Percentiles rank a stretch among this genome's conserved stretches.
These are phyloP conservation scores for Entomortierella lignicola DNA, from an alignment of 192 early-diverging fungal genomes.

Conservation along the genomic window DNA sequence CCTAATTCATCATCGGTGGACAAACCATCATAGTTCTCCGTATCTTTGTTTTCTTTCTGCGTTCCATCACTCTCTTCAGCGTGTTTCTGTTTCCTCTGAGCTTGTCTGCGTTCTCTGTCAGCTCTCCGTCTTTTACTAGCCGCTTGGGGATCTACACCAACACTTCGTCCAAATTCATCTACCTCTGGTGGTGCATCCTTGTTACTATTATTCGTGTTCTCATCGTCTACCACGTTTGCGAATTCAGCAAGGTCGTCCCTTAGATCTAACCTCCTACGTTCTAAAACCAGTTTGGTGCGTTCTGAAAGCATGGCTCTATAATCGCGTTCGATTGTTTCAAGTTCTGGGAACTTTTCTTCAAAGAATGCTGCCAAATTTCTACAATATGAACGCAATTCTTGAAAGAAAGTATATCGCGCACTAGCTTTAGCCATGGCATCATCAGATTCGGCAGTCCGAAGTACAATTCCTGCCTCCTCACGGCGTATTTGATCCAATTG, in stretches of 20 bases:
- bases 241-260: conserved; percentile 58
- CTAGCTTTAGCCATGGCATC: conserved; percentile 54
- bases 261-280: conserved; percentile 51
- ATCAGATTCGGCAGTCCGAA: conserved; percentile 42
- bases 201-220: not conserved
- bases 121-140: conserved; percentile 37
- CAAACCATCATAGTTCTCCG: conserved; percentile 49
- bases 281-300: conserved; percentile 36
- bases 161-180: conserved; percentile 61
- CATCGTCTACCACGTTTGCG: conserved; percentile 45
- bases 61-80: not conserved
- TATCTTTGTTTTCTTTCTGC: conserved; percentile 9
- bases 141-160: conserved; percentile 28
- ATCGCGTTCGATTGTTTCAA: conserved; percentile 64
- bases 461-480: conserved; percentile 37
- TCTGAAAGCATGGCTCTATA: conserved; percentile 48
- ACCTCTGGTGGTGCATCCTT: conserved; percentile 18
- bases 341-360: conserved; percentile 66
- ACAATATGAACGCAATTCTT: conserved; percentile 58
- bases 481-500: conserved; percentile 55
- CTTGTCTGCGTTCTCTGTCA: conserved; percentile 28
- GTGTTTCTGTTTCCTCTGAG: not conserved
- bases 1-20: conserved; percentile 64
- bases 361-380: conserved; percentile 64
- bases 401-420: conserved; percentile 65